Evolutionary conservation across 208 protist species (phyloP), one percentile per base, ranked within the genome.

Genomic region (Leishmania martiniquensis): DNA sequence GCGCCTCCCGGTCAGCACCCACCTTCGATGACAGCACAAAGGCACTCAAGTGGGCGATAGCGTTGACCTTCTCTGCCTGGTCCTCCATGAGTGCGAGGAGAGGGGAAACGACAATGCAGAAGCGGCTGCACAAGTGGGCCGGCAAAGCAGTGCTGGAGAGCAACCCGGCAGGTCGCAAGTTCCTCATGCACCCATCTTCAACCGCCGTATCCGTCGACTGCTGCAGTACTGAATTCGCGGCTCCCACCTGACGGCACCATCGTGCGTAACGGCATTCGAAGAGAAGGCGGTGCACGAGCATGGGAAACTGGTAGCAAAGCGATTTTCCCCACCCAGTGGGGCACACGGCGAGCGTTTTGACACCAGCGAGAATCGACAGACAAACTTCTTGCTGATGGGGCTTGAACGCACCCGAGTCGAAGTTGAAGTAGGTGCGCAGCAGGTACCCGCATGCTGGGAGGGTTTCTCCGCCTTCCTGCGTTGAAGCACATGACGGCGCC

Each of bases 241-340:
- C 37, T 17, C 42, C 45, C 12, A 68, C 39, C 47, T 66, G 59
- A 4, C 62, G 72, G 42, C 80, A 81, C 90, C 90, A 94, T 76
- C 76, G 70, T 59, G 76, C 68, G 22, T 87, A 80, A 7, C 84
- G 81, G 44, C 81, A 85, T n/a, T 88, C 54, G 54, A 92, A 91
- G 9, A 98, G 84, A 1, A 95, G 81, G 0, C 93, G 85, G 67
- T 95, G 87, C 0, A 97, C 87, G 15, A 98, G 88, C 75, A 98
- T 98, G 1, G 98, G 95, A 69, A 99, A 93, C 84, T 99, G 97
- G 81, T 98, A 99, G 81, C 92, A 98, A 44, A 99, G 89, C 2
- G 95, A 98, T 80, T 99, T 99, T 4, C 98, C 98, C 84, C 91
- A 98, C n/a, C 98, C 98, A 1, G 98, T 99, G 9, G 98, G 97